Evolutionary conservation across 306 rosid genomes (phyloP), one percentile per base, ranked within the genome.

Genomic region (Cucumis hystrix): DNA sequence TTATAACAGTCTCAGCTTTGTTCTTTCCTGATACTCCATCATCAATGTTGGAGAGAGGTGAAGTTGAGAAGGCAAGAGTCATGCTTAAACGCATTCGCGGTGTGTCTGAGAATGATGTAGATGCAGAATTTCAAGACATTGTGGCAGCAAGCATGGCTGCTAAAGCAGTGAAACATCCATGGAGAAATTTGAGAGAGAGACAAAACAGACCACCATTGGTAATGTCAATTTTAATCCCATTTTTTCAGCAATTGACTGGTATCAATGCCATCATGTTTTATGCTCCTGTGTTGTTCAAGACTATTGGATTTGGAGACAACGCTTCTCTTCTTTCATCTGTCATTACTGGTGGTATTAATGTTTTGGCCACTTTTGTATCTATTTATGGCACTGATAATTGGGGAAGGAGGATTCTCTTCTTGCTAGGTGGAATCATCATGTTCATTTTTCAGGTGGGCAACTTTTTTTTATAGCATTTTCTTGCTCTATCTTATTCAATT

Each of bases 11-110:
- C 0, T 97, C 93, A 1, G 85, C 91, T 7, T 40, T 40, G 7
- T 55, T 91, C 12, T 78, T 89, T 4, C 90, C 88, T 0, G 93
- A 89, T 84, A 86, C 97, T 0, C 96, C 93, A 0, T 6, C 43
- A 40, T 40, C 43, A 40, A 7, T 40, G 43, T 40, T 40, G 9
- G 9, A 40, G 9, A 40, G 43, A 21, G 88, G 91, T 25, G 80
- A 85, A 39, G 9, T 74, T 4, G 81, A 83, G 3, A 62, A 87
- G 81, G 98, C 97, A 5, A 85, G 82, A 66, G 51, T 28, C 11
- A 81, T 92, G 6, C 83, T 91, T 0, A 16, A 77, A 11, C 57
- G n/a, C 18, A 21, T 71, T 23, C 30, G 76, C 10, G 76, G 59
- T 51, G 37, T 21, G 64, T n/a, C 64, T 20, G 13, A n/a, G 1